These are phyloP conservation scores for Lotmaria passim DNA, from an alignment of 208 protist genomes.

Conservation along the genomic window DNA sequence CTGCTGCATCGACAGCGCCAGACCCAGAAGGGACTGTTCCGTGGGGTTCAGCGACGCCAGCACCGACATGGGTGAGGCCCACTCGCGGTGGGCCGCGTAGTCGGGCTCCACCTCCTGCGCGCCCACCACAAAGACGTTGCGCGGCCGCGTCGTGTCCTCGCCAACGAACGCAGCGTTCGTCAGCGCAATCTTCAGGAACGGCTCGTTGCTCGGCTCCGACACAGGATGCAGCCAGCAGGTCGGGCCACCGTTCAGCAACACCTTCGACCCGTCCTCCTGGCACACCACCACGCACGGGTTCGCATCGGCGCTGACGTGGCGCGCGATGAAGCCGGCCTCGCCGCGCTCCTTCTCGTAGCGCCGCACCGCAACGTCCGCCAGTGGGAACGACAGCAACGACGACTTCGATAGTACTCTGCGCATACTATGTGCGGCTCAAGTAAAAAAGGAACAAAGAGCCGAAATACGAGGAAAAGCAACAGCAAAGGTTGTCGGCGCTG, in stretches of 20 bases:
- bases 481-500: too few relatives aligned
- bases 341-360: constrained; percentile 36
- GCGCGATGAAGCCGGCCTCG: constrained; percentile 28
- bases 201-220: not conserved
- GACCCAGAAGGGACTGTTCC: constrained; percentile 34
- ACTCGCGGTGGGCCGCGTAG: constrained; percentile 11
- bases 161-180: constrained; percentile 35
- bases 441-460: too few relatives aligned
- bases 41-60: constrained; percentile 16
- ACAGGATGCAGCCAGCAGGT: constrained; percentile 37
- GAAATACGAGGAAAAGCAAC: too few relatives aligned
- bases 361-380: constrained; percentile 8
- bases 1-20: constrained; percentile 46
- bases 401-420: constrained; percentile 7
- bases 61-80: constrained; percentile 14
- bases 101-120: constrained; percentile 9
- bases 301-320: constrained; percentile 15
- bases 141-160: constrained; percentile 22
- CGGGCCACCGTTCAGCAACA: constrained; percentile 27
- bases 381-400: constrained; percentile 17
- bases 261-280: constrained; percentile 25
- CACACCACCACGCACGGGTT: constrained; percentile 40
- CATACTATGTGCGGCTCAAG: too few relatives aligned
- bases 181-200: constrained; percentile 20
- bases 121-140: constrained; percentile 37